Percentiles rank a stretch among this genome's conserved stretches.
These are phyloP conservation scores for Arabidopsis suecica DNA, from an alignment of 345 rosid species.

Conservation along the genomic window DNA sequence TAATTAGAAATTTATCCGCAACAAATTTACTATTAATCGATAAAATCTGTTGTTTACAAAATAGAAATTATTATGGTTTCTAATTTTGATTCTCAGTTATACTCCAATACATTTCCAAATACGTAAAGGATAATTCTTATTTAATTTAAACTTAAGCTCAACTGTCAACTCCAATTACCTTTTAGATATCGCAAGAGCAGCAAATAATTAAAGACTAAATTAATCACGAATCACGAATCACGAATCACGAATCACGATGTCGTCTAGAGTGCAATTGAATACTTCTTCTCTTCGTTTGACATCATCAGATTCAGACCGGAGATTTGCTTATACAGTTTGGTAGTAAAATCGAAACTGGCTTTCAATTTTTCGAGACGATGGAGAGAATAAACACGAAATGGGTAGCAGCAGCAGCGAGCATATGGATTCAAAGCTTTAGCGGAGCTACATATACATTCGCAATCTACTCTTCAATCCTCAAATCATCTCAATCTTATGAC, in stretches of 20 bases:
- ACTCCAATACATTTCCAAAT: too few species aligned
- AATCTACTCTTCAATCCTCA: conserved; percentile 79
- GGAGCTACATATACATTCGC: conserved; percentile 87
- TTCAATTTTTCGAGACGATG: not conserved
- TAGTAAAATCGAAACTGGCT: not conserved
- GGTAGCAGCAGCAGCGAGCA: conserved; percentile 85
- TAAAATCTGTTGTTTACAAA: too few species aligned
- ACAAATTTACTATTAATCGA: too few species aligned
- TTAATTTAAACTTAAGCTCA: not conserved
- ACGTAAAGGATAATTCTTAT: too few species aligned
- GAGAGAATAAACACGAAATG: conserved; percentile 58
- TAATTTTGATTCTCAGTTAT: too few species aligned
- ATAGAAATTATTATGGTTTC: too few species aligned
- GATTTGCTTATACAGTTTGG: not conserved
- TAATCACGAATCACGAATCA: not conserved
- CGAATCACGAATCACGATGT: not conserved
- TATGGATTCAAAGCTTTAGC: conserved; percentile 85
- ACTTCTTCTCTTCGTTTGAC: not conserved
- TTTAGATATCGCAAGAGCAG: conserved; percentile 13
- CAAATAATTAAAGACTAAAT: not conserved
- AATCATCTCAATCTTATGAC: conserved; percentile 79
- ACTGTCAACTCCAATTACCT: not conserved
- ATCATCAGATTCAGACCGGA: not conserved
- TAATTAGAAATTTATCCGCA: too few species aligned
- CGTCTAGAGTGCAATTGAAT: not conserved